Evolutionary conservation across 1,139 yeast genomes (phyloP), one percentile per base, ranked within the genome.

Genomic region (Debaryomyces udenii): DNA sequence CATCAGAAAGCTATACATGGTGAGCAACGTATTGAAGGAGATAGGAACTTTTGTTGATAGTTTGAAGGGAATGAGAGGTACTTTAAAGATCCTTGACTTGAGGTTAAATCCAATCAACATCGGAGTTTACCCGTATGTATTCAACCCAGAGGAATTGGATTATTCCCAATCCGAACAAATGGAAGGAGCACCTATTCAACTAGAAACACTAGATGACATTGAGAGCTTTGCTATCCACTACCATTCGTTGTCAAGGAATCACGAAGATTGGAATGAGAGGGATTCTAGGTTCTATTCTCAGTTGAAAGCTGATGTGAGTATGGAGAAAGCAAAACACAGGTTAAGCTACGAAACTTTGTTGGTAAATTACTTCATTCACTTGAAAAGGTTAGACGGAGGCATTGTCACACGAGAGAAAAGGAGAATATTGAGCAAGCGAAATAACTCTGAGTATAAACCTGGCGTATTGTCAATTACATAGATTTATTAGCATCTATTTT

Each of bases 41-140:
- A 56, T 73, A 14, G 70, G 64, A 39, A 51, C 52, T 11, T 48
- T 75, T 1, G 49, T 77, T n/a, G 53, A 55, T 5, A 64, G 69
- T 3, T 53, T 70, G 27, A 50, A 59, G 7, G 62, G 60, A 0
- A 55, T 66, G 1, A 56, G 79, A 32, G 41, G 52, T 6, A 51
- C 63, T 1, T 56, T 80, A 42, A 63, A 57, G 41, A 59, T 66
- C 9, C 52, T 80, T 14, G 85, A 80, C 53, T 49, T 77, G 34
- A 61, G 84, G 39, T 70, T 78, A 42, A 80, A 80, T 49, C 74
- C 80, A 7, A 50, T 78, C 31, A 78, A 73, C 31, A 58, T 62
- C 27, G 72, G 68, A 10, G 64, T 76, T 34, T 79, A 80, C 52
- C 81, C 83, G 0, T 77, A 67, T 51, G 76, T 79, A 2, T 78